phyloP scores from a whole-genome alignment of 176 grass and related monocot genomes.

The Leersia perrieri region DNA sequence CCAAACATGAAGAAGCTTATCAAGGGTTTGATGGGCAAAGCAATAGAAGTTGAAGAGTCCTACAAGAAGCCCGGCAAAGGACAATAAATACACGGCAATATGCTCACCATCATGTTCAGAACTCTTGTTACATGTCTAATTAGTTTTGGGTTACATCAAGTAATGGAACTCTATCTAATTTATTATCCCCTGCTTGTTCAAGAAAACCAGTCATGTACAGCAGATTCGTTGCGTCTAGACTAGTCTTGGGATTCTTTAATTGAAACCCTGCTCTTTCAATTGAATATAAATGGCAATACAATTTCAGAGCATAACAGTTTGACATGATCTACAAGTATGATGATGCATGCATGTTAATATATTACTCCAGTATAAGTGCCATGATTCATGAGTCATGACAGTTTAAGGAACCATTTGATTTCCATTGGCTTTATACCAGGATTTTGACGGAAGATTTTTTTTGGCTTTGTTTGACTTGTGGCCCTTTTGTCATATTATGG shows the following conservation, averaged over 20 bases:
- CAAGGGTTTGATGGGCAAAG: conserved; percentile 28
- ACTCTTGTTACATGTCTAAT: conserved; percentile 17
- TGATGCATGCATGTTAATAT: neutral
- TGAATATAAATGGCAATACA: neutral
- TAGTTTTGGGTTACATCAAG: neutral
- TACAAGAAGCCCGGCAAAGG: conserved; percentile 59
- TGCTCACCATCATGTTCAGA: neutral
- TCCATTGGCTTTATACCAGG: neutral
- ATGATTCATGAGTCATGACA: neutral
- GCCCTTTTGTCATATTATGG: neutral
- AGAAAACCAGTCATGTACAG: neutral
- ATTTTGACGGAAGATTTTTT: neutral
- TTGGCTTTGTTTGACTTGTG: neutral
- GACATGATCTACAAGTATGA: neutral
- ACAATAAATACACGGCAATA: conserved; percentile 28
- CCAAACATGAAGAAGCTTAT: conserved; percentile 60
- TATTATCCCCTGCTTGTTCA: neutral
- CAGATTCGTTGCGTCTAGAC: neutral
- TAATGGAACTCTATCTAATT: neutral
- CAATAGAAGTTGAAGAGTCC: conserved; percentile 49
- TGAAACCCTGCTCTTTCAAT: too few species aligned
- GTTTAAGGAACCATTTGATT: neutral
- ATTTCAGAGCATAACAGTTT: neutral
- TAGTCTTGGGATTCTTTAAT: neutral
- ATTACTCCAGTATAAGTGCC: neutral